Conservation (phyloP, 169 alveolate species). For the Miamiensis avidus region DNA sequence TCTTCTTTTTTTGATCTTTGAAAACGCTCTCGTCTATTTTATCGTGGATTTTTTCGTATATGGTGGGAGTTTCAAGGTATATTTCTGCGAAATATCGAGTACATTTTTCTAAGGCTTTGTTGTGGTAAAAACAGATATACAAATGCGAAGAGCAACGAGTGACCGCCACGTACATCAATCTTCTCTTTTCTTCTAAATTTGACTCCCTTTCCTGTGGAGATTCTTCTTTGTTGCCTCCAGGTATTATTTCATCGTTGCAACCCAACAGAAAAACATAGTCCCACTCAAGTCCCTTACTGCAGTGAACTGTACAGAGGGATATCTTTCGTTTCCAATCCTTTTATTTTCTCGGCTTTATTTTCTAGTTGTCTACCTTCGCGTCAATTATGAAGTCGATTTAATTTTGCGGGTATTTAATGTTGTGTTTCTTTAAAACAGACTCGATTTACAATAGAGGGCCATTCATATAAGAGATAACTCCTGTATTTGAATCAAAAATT, state of each 20-base stretch:
- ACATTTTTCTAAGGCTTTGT: not conserved
- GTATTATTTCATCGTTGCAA: not conserved
- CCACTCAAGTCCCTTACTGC: not conserved
- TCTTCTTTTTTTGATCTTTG: not conserved
- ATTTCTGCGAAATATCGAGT: not conserved
- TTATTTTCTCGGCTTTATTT: not conserved
- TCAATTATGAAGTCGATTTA: not conserved
- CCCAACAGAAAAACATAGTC: not conserved
- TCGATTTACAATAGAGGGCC: not conserved
- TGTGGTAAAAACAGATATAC: not conserved
- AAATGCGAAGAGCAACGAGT: not conserved
- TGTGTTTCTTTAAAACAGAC: not conserved
- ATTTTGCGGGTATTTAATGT: not conserved
- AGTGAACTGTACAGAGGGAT: not conserved
- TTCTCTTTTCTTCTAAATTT: not conserved
- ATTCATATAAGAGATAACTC: not conserved
- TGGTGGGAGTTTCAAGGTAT: not conserved
- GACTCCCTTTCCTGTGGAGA: not conserved
- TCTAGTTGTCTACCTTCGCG: not conserved
- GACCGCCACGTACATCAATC: not conserved
- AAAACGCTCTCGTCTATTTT: not conserved
- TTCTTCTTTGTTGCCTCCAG: not conserved
- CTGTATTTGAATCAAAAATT: not conserved
- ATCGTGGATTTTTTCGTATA: not conserved
- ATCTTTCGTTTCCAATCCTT: not conserved